Evolutionary conservation across 2,329 filamentous ascomycete species (phyloP), one percentile per base, ranked within the genome.

Genomic region (Fusarium subglutinans): DNA sequence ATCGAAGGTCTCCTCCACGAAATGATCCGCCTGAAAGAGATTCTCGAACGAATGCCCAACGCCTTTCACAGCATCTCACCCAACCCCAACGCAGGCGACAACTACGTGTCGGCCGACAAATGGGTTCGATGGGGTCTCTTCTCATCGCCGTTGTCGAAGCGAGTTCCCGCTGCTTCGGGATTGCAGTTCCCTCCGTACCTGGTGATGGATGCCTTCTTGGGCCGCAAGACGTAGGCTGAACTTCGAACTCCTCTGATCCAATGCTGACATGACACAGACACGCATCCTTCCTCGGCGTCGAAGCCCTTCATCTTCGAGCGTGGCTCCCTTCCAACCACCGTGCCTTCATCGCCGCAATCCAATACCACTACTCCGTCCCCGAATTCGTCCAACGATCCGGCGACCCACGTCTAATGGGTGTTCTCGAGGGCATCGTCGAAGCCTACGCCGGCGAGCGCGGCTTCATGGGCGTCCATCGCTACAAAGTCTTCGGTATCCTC

Each of bases 381-480:
- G 86, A 88, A 47, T 89, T 87, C 54, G 87, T 89, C 20, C 81
- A 83, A n/a, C 74, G 84, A 48, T 88, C 86, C 1, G 84, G 84
- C 1, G 87, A 89, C 58, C 82, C 84, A 0, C 81, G 86, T 17
- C 80, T 89, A 1, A 86, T 87, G 76, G 87, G 87, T 7, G 86
- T 89, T 2, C 69, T 89, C 2, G 87, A 89, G 64, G 87, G 87
- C 1, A 88, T 89, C 6, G 83, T 89, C 3, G 87, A 89, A 73
- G 86, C 87, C 0, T 89, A 89, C 69, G 86, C 86, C 0, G 87
- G 87, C 2, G 87, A 89, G 71, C 82, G 87, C 26, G 87, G 87
- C 1, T 89, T 89, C 75, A 88, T 89, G 87, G 87, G 87, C 10
- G 86, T 84, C 0, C 87, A 89, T 73, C 80, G 87, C n/a, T 88